Percentiles rank a stretch among this genome's conserved stretches.
These are phyloP conservation scores for Metarhizium humberi DNA, from an alignment of 2,329 filamentous ascomycete genomes.

Conservation along the genomic window DNA sequence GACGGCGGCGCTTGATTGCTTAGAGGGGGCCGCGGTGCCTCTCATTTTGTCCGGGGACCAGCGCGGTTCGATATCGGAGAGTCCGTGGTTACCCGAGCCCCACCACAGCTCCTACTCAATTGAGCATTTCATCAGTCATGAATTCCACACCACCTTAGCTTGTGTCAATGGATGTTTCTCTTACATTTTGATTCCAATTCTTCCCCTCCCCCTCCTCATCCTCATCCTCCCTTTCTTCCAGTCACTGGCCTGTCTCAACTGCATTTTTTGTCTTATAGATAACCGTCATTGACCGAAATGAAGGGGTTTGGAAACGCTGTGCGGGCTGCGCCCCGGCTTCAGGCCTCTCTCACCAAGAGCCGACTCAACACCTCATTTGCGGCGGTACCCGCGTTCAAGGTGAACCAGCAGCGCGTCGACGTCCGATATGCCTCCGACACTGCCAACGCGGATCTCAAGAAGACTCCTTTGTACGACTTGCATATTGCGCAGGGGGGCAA, in stretches of 20 bases:
- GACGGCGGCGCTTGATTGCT: background rate
- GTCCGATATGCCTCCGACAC: constrained; percentile 18
- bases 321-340: constrained; percentile 20
- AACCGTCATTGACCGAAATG: constrained; percentile 13
- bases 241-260: background rate
- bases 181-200: constrained; percentile 2
- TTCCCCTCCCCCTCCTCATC: constrained; percentile 6
- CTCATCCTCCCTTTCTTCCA: constrained; percentile 2
- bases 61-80: constrained; percentile 14
- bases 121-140: constrained; percentile 9
- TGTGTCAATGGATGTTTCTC: background rate
- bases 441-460: constrained; percentile 18
- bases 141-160: constrained; percentile 3
- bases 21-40: too few species aligned
- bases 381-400: constrained; percentile 2
- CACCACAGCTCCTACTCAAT: constrained; percentile 11
- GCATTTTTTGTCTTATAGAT: constrained; percentile 2
- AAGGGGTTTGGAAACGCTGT: constrained; percentile 21
- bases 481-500: constrained; percentile 74
- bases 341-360: constrained; percentile 5
- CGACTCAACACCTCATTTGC: constrained; percentile 6
- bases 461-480: constrained; percentile 70
- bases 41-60: background rate
- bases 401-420: constrained; percentile 10
- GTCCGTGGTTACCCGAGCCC: constrained; percentile 17